A percentile compares a stretch with the other conserved stretches of the same genome.
Evolutionary conservation across 2,329 filamentous ascomycete genomes (phyloP).

Genomic region (Coniochaeta sp.): DNA sequence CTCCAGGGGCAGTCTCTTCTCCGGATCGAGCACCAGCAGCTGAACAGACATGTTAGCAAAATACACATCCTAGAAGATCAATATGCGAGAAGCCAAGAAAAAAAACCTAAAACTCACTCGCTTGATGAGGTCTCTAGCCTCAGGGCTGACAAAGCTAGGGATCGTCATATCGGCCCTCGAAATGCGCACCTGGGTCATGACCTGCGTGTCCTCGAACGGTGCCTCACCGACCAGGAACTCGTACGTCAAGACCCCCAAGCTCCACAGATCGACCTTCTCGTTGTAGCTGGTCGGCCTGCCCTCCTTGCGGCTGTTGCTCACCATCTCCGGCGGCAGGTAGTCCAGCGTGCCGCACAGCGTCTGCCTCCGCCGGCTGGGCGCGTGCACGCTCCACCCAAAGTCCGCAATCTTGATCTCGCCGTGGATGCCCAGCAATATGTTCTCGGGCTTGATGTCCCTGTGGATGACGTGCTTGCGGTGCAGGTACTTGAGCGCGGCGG

Average conservation of each 20-base stretch:
- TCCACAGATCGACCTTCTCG: constrained; percentile 96
- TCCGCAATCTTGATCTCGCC: constrained; percentile 98
- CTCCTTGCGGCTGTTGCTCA: constrained; percentile 54
- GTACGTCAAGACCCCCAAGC: constrained; percentile 87
- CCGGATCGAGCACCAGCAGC: constrained; percentile 86
- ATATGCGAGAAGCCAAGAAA: background rate
- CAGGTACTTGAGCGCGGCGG: constrained; percentile 79
- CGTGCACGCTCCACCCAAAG: constrained; percentile 97
- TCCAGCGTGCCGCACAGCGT: constrained; percentile 97
- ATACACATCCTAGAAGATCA: constrained; percentile 14
- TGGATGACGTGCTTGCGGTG: constrained; percentile 98
- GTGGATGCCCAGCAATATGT: constrained; percentile 91
- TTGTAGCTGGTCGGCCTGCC: constrained; percentile 76
- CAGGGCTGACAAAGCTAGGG: constrained; percentile 80
- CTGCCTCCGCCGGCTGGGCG: constrained; percentile 84
- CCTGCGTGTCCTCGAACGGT: constrained; percentile 89
- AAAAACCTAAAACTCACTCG: constrained; percentile 46
- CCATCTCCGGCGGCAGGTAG: constrained; percentile 97
- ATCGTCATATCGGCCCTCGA: constrained; percentile 85
- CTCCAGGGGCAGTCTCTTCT: constrained; percentile 85
- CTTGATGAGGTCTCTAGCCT: constrained; percentile 89
- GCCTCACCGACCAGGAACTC: constrained; percentile 95
- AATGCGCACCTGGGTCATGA: constrained; percentile 92
- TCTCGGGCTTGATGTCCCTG: constrained; percentile 95
- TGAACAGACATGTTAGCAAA: constrained; percentile 23